Conservation (phyloP, 2,329 filamentous ascomycete genomes). For the Venturia pyrina region DNA sequence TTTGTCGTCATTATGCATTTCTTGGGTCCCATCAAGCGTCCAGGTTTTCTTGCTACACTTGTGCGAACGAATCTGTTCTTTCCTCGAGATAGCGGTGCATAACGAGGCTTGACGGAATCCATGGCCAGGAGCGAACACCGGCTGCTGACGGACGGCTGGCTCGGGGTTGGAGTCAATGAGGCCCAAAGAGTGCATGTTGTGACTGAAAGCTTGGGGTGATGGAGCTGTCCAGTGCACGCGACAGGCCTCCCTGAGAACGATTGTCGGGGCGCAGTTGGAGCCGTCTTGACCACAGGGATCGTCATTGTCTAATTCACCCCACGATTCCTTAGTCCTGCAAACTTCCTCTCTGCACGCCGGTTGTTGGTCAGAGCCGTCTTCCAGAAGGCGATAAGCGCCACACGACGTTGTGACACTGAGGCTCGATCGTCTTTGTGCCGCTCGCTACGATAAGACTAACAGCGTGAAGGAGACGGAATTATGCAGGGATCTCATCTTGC, state of each 20-base stretch:
- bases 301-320: neutral
- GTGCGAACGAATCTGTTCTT: neutral
- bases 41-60: neutral
- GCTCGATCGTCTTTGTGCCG: neutral
- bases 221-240: neutral
- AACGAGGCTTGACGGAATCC: neutral
- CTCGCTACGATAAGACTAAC: conserved; percentile 3
- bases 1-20: conserved; percentile 1
- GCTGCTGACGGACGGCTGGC: neutral
- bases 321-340: conserved; percentile 6
- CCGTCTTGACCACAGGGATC: neutral
- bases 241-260: neutral
- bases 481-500: neutral
- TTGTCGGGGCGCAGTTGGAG: neutral
- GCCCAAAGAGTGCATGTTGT: no score
- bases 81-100: neutral
- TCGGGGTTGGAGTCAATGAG: no score
- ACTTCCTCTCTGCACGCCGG: neutral
- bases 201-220: neutral
- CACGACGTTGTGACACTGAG: neutral
- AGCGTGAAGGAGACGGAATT: no score
- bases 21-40: neutral
- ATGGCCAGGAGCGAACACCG: neutral
- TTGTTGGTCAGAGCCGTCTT: neutral
- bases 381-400: conserved; percentile 1